These are phyloP conservation scores for Ambrosiella cleistominuta DNA, from an alignment of 2,329 filamentous ascomycete species.

Conservation along the genomic window DNA sequence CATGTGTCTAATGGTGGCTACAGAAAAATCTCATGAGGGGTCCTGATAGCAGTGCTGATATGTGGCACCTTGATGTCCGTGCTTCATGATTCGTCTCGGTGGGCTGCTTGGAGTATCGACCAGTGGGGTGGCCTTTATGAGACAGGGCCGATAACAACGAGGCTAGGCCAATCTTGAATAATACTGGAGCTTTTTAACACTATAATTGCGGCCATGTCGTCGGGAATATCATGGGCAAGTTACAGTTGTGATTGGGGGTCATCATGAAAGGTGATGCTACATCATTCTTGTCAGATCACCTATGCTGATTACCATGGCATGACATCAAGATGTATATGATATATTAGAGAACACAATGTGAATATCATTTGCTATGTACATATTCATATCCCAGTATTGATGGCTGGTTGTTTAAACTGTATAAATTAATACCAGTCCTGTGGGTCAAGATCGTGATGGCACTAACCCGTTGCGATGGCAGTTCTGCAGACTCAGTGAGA, in stretches of 20 bases:
- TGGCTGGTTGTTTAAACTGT: no score
- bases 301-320: not conserved
- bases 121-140: not conserved
- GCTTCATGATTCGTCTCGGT: not conserved
- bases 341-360: not conserved
- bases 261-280: slow-evolving; percentile 1
- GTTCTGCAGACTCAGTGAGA: not conserved
- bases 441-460: no score
- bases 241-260: not conserved
- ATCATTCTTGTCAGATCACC: slow-evolving; percentile 1
- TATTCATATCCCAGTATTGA: no score
- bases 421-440: no score
- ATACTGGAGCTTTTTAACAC: not conserved
- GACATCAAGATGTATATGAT: not conserved
- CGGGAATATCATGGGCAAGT: slow-evolving; percentile 5
- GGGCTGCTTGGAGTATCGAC: not conserved
- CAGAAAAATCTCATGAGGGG: not conserved
- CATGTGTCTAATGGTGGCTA: not conserved
- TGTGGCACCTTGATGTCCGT: not conserved
- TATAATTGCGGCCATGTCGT: not conserved
- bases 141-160: slow-evolving; percentile 1
- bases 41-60: not conserved
- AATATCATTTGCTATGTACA: no score
- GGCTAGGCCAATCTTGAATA: not conserved
- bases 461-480: not conserved